Conservation (phyloP, 192 early-diverging fungal species). For the Paraglomus brasilianum region DNA sequence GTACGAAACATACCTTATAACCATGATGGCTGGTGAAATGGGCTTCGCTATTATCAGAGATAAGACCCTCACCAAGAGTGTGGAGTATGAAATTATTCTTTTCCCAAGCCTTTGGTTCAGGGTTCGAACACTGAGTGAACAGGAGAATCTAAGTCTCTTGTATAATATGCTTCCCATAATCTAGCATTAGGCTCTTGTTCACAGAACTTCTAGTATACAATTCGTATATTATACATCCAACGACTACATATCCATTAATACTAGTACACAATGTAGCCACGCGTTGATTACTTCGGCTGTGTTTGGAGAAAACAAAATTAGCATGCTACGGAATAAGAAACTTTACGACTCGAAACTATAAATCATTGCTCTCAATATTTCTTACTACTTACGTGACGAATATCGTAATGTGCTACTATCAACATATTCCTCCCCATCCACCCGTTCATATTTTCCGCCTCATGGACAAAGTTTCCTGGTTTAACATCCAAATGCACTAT, state of each 20-base stretch:
- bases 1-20: background rate
- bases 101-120: background rate
- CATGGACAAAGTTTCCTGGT: slow-evolving; percentile 23
- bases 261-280: background rate
- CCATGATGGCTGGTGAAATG: background rate
- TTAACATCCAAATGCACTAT: slow-evolving; percentile 19
- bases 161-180: background rate
- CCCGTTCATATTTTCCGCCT: background rate
- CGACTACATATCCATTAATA: slow-evolving; percentile 46
- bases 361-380: background rate
- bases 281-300: background rate
- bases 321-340: too few relatives aligned
- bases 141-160: background rate
- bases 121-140: background rate
- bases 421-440: slow-evolving; percentile 52
- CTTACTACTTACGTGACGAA: slow-evolving; percentile 37
- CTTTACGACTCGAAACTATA: background rate
- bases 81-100: background rate
- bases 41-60: background rate
- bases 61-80: background rate
- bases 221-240: slow-evolving; percentile 39
- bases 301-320: background rate
- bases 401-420: slow-evolving; percentile 50
- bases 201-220: slow-evolving; percentile 34
- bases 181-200: slow-evolving; percentile 35